These are phyloP conservation scores for Lecanosticta acicola DNA, from an alignment of 2,329 filamentous ascomycete species.

Conservation along the genomic window DNA sequence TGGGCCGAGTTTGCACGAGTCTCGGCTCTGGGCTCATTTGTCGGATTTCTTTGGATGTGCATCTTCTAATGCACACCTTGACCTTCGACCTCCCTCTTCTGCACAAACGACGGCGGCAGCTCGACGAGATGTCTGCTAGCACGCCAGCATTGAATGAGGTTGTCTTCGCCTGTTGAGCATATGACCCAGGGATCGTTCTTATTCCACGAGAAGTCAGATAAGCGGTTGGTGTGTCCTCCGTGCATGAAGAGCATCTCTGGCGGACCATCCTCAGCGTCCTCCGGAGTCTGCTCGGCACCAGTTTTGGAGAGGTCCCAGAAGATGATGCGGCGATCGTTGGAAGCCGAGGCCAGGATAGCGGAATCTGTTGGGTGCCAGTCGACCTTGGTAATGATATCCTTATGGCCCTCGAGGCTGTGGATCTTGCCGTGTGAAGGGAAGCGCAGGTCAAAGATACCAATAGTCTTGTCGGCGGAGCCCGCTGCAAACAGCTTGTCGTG, in stretches of 20 bases:
- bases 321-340: constrained; percentile 87
- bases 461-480: constrained; percentile 89
- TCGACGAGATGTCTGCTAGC: constrained; percentile 34
- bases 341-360: constrained; percentile 80
- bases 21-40: no score
- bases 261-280: constrained; percentile 90
- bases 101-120: constrained; percentile 28
- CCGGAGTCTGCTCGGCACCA: constrained; percentile 89
- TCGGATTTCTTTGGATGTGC: no score
- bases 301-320: constrained; percentile 94
- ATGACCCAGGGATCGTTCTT: constrained; percentile 94
- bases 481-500: constrained; percentile 89
- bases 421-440: constrained; percentile 65
- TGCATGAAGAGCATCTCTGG: constrained; percentile 99
- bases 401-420: constrained; percentile 83
- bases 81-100: constrained; percentile 26
- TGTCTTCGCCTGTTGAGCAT: constrained; percentile 92
- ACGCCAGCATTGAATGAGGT: constrained; percentile 79
- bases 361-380: constrained; percentile 92
- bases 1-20: no score
- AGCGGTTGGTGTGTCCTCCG: constrained; percentile 92
- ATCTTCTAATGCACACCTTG: not conserved
- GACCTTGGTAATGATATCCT: constrained; percentile 82
- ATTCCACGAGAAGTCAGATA: constrained; percentile 98
- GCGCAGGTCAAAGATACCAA: constrained; percentile 90